Percentiles rank a stretch among this genome's conserved stretches.
Conservation (phyloP, 1,284 basidiomycete genomes). For the Puccinia polysora region DNA sequence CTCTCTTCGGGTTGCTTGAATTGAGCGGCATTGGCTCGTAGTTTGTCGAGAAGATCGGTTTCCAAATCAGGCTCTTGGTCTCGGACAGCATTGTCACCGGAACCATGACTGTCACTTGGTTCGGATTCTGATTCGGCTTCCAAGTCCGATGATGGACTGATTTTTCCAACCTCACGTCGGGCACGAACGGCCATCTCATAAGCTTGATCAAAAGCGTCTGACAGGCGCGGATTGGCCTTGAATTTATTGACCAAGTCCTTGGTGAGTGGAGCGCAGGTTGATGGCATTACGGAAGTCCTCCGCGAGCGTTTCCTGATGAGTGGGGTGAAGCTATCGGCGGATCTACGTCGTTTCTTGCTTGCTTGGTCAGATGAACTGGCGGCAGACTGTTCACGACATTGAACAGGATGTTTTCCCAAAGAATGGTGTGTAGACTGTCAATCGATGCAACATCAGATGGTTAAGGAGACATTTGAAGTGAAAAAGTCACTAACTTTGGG, state of each 20-base stretch:
- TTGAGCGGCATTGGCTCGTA: conserved; percentile 19
- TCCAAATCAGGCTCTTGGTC: neutral
- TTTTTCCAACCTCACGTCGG: too few relatives aligned
- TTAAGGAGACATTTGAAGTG: too few relatives aligned
- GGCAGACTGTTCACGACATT: neutral
- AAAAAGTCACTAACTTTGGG: too few relatives aligned
- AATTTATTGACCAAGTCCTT: conserved; percentile 5
- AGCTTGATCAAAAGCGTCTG: neutral
- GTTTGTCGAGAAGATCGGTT: neutral
- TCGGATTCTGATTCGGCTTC: neutral
- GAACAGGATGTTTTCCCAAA: neutral
- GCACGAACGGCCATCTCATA: neutral
- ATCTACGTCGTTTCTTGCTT: conserved; percentile 3
- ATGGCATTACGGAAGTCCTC: too few relatives aligned
- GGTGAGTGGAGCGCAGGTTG: too few relatives aligned
- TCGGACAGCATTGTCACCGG: neutral
- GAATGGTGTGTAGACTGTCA: too few relatives aligned
- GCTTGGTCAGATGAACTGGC: neutral
- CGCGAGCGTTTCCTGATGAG: neutral
- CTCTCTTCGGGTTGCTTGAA: neutral
- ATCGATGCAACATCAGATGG: too few relatives aligned
- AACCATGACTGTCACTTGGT: neutral
- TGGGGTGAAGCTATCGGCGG: neutral
- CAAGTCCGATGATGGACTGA: too few relatives aligned
- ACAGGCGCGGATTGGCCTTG: conserved; percentile 4